A percentile compares a stretch with the other conserved stretches of the same genome.
phyloP scores from a whole-genome alignment of 2,329 filamentous ascomycete genomes.

The Nemania sp. region DNA sequence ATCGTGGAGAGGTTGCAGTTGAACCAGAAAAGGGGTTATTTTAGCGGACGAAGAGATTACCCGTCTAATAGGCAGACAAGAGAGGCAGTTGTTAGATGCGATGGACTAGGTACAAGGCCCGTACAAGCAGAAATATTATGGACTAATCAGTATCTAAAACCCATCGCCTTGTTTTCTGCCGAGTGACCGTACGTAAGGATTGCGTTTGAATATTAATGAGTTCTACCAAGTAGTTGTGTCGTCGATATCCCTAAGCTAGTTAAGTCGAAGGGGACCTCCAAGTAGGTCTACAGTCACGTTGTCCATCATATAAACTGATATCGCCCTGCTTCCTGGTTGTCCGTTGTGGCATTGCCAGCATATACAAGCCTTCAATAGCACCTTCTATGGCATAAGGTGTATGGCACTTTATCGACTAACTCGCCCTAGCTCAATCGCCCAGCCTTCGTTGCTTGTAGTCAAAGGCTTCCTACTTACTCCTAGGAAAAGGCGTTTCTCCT shows the following conservation, averaged over 20 bases:
- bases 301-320: neutral
- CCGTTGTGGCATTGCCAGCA: neutral
- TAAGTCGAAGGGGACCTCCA: neutral
- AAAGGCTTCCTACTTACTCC: too few relatives aligned
- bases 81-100: constrained; percentile 4
- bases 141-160: constrained; percentile 29
- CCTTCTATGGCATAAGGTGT: neutral
- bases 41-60: constrained; percentile 19
- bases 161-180: neutral
- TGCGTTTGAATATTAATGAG: neutral
- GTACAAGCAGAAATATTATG: constrained; percentile 15
- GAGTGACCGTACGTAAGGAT: constrained; percentile 2
- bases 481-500: too few relatives aligned
- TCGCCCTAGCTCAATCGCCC: too few relatives aligned
- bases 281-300: neutral
- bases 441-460: too few relatives aligned
- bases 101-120: constrained; percentile 22
- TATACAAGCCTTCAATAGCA: neutral
- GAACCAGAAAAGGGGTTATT: constrained; percentile 17
- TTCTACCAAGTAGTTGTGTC: neutral
- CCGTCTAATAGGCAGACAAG: constrained; percentile 13
- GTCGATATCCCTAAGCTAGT: neutral
- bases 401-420: neutral
- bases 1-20: constrained; percentile 16
- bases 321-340: neutral